Evolutionary conservation across 305 asterid genomes (phyloP).

Genomic region (Fraxinus xanthoxyloides): DNA sequence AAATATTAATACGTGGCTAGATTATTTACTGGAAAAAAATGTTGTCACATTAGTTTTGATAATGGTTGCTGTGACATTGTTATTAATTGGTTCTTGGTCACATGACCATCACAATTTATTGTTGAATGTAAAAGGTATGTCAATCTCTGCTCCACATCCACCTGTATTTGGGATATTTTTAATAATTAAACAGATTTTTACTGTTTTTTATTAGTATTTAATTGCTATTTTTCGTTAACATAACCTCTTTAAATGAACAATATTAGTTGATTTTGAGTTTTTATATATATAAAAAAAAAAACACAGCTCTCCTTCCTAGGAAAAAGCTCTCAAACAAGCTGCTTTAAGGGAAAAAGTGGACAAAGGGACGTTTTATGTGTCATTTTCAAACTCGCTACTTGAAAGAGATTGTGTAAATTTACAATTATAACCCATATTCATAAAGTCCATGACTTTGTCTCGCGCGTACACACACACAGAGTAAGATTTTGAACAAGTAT

Average conservation of each 20-base stretch:
- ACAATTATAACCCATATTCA: not conserved
- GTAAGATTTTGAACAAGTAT: not conserved
- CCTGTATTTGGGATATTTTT: not conserved
- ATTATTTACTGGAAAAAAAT: not conserved
- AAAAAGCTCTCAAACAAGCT: not conserved
- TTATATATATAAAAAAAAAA: too few species aligned
- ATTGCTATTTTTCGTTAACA: not conserved
- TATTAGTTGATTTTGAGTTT: too few species aligned
- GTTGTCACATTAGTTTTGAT: not conserved
- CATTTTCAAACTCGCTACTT: not conserved
- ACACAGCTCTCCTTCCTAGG: not conserved
- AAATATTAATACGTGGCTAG: not conserved
- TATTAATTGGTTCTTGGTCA: not conserved
- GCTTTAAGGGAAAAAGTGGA: not conserved
- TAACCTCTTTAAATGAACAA: not conserved
- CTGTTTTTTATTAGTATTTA: not conserved
- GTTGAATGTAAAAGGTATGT: not conserved
- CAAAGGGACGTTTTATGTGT: not conserved
- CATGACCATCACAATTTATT: not conserved
- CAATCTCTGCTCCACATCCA: not conserved
- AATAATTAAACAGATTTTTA: not conserved
- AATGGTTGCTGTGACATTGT: not conserved
- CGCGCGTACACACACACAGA: not conserved
- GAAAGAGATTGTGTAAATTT: not conserved
- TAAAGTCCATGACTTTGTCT: not conserved